Percentiles rank a stretch among this genome's conserved stretches.
phyloP scores from a whole-genome alignment of 495 filamentous ascomycete species.

The Penicillium flavigenum region DNA sequence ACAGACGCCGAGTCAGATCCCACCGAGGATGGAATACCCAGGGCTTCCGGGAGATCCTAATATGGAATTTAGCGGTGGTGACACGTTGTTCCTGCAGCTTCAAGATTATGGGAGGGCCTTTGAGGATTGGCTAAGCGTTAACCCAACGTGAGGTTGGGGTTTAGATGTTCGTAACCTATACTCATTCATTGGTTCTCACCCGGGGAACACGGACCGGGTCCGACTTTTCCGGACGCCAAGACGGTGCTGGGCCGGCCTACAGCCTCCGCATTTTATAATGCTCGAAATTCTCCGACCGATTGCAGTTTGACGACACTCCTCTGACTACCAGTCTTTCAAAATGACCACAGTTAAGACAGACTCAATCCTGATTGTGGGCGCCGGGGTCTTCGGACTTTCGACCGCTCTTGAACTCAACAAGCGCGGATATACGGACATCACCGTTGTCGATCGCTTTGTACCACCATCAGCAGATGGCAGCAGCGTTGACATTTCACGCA shows the following conservation, averaged over 20 bases:
- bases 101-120: constrained; percentile 37
- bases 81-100: constrained; percentile 31
- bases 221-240: constrained; percentile 26
- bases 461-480: constrained; percentile 56
- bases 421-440: constrained; percentile 21
- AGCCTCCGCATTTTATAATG: constrained; percentile 9
- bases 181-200: background rate
- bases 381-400: constrained; percentile 20
- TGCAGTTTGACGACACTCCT: constrained; percentile 3
- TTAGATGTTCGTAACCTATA: background rate
- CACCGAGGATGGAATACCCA: constrained; percentile 16
- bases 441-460: constrained; percentile 54
- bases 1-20: constrained; percentile 9
- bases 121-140: constrained; percentile 37
- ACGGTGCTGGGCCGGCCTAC: constrained; percentile 14
- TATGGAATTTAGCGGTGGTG: constrained; percentile 21
- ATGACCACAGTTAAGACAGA: constrained; percentile 31
- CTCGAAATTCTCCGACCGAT: background rate
- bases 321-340: background rate
- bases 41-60: constrained; percentile 19
- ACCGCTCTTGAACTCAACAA: constrained; percentile 16
- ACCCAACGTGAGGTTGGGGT: constrained; percentile 13
- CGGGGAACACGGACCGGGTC: constrained; percentile 24
- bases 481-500: constrained; percentile 60
- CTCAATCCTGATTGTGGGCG: constrained; percentile 16